phyloP scores from a whole-genome alignment of 1,139 yeast genomes.

The Geotrichum cucujoidarum region DNA sequence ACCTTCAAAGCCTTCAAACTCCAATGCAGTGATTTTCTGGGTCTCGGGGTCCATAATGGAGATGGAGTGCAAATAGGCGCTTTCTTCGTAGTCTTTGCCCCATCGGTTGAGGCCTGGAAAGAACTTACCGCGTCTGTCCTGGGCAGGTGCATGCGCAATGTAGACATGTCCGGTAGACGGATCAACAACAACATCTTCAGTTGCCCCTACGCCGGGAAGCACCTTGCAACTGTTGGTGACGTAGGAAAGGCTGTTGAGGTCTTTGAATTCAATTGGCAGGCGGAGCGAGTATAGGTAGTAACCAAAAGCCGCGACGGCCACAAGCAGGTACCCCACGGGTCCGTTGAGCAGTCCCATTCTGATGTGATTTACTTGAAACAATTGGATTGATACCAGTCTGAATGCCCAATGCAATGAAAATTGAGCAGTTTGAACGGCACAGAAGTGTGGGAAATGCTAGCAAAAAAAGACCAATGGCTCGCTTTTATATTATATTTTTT shows the following conservation, averaged over 20 bases:
- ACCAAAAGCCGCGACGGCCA: too few relatives aligned
- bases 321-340: too few relatives aligned
- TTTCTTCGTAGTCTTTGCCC: not conserved
- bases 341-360: too few relatives aligned
- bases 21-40: constrained; percentile 4
- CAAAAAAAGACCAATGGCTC: too few relatives aligned
- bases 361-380: too few relatives aligned
- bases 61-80: constrained; percentile 15
- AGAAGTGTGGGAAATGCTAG: too few relatives aligned
- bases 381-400: too few relatives aligned
- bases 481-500: too few relatives aligned
- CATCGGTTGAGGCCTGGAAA: constrained; percentile 5
- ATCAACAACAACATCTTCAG: constrained; percentile 17
- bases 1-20: constrained; percentile 12
- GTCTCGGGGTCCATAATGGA: constrained; percentile 12
- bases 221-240: not conserved
- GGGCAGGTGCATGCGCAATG: constrained; percentile 5
- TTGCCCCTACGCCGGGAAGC: not conserved
- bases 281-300: too few relatives aligned
- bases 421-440: too few relatives aligned
- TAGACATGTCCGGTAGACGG: constrained; percentile 10
- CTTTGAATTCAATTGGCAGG: too few relatives aligned
- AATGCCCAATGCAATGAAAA: too few relatives aligned
- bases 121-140: not conserved
- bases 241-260: not conserved